These are phyloP conservation scores for Diaporthe amygdali DNA, from an alignment of 2,329 filamentous ascomycete species.

Conservation along the genomic window DNA sequence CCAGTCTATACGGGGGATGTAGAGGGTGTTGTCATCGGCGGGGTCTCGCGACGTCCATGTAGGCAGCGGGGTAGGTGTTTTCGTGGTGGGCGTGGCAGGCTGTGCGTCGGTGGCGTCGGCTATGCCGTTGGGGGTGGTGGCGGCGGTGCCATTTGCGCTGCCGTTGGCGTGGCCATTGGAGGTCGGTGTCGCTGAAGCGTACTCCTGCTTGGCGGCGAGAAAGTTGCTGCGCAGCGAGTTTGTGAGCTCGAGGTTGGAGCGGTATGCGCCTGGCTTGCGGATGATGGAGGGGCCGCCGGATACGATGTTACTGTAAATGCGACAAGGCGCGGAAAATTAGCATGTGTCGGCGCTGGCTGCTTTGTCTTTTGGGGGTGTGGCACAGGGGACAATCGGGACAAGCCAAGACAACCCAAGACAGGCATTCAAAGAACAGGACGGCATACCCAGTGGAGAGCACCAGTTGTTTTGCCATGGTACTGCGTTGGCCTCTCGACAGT, in stretches of 20 bases:
- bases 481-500: slow-evolving; percentile 6
- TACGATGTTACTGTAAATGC: slow-evolving; percentile 74
- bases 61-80: slow-evolving; percentile 35
- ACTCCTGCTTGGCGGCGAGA: slow-evolving; percentile 71
- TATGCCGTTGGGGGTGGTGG: slow-evolving; percentile 25
- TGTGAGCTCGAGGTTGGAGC: slow-evolving; percentile 92
- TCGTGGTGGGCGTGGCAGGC: slow-evolving; percentile 25
- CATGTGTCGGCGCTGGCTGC: neutral
- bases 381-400: slow-evolving; percentile 4
- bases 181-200: slow-evolving; percentile 38
- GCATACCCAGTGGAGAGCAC: slow-evolving; percentile 26
- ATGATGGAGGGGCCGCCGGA: slow-evolving; percentile 83
- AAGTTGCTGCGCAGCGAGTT: slow-evolving; percentile 89
- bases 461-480: slow-evolving; percentile 24
- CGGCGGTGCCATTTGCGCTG: slow-evolving; percentile 25
- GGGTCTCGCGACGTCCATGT: slow-evolving; percentile 73
- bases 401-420: neutral
- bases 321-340: slow-evolving; percentile 10
- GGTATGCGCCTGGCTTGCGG: slow-evolving; percentile 75
- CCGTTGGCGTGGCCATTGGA: slow-evolving; percentile 32
- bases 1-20: slow-evolving; percentile 81
- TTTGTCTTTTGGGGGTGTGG: neutral
- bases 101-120: slow-evolving; percentile 30
- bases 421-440: neutral
- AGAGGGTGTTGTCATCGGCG: slow-evolving; percentile 64